A percentile compares a stretch with the other conserved stretches of the same genome.
These are phyloP conservation scores for Phytophthora chlamydospora DNA, from an alignment of 352 stramenopile genomes.

Conservation along the genomic window DNA sequence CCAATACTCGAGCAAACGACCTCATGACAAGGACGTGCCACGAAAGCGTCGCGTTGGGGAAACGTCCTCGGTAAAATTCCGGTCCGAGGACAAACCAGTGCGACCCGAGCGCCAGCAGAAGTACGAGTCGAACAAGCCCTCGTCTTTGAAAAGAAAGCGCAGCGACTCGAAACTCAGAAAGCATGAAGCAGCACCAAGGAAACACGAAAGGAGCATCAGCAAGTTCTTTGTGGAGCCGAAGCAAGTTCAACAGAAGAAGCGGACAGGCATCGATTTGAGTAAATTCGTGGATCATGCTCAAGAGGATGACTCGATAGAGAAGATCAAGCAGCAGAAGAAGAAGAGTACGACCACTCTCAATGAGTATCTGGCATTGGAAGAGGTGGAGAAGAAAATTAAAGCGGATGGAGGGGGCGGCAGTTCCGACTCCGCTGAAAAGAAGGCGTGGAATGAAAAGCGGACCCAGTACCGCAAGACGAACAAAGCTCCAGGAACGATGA, in stretches of 20 bases:
- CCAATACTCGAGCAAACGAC: not conserved
- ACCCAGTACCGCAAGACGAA: conserved; percentile 28
- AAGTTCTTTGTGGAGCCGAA: conserved; percentile 28
- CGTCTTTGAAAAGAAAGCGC: conserved; percentile 29
- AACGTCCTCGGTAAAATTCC: conserved; percentile 2
- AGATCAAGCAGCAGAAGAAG: conserved; percentile 38
- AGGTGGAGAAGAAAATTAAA: conserved; percentile 16
- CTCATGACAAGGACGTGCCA: conserved; percentile 7
- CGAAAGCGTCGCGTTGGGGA: conserved; percentile 17
- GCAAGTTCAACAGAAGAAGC: conserved; percentile 25
- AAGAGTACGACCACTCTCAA: conserved; percentile 20
- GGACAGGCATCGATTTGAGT: conserved; percentile 21
- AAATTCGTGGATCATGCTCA: conserved; percentile 41
- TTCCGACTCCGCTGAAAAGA: conserved; percentile 10
- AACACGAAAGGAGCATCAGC: conserved; percentile 25
- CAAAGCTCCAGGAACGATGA: conserved; percentile 1
- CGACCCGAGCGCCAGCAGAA: conserved; percentile 6
- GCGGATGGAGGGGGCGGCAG: not conserved
- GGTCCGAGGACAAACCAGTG: conserved; percentile 3
- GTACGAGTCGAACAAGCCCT: conserved; percentile 17
- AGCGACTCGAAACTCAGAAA: conserved; percentile 11
- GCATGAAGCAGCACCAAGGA: not conserved
- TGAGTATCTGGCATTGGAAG: conserved; percentile 40
- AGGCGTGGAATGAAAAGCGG: conserved; percentile 25
- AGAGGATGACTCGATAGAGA: conserved; percentile 34